phyloP scores from a whole-genome alignment of 257 asterid species.

The Thymus mandschuricus region DNA sequence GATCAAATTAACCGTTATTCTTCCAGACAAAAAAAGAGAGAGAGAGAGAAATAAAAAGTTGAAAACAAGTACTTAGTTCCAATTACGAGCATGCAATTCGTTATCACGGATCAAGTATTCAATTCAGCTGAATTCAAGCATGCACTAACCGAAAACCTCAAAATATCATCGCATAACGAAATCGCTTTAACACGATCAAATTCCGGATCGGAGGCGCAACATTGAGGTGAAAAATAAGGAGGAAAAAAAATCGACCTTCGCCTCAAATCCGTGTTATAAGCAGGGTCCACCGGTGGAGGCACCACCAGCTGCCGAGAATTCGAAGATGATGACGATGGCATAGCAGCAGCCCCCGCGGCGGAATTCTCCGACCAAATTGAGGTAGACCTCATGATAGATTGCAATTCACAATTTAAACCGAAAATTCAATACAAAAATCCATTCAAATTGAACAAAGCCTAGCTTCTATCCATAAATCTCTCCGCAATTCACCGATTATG shows the following conservation, averaged over 20 bases:
- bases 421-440: constrained; percentile 33
- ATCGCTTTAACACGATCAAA: constrained; percentile 22
- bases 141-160: constrained; percentile 21
- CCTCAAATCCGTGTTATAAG: constrained; percentile 44
- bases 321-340: constrained; percentile 40
- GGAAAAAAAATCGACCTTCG: constrained; percentile 44
- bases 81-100: constrained; percentile 31
- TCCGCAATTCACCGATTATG: constrained; percentile 26
- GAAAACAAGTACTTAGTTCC: constrained; percentile 28
- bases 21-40: too few relatives aligned
- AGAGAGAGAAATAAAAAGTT: neutral
- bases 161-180: constrained; percentile 30
- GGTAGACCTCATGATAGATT: constrained; percentile 63
- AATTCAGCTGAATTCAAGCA: constrained; percentile 32
- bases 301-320: constrained; percentile 39
- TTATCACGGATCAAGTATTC: constrained; percentile 38
- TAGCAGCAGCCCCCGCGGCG: constrained; percentile 38
- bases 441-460: constrained; percentile 7
- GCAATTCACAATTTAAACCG: constrained; percentile 26
- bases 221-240: constrained; percentile 36
- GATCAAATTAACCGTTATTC: constrained; percentile 3
- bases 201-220: constrained; percentile 43
- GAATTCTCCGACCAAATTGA: constrained; percentile 63
- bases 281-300: constrained; percentile 37
- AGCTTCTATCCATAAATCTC: constrained; percentile 30